Evolutionary conservation across 768 basidiomycete genomes (phyloP), one percentile per base, ranked within the genome.

Genomic region (Stropharia rugosoannulata): DNA sequence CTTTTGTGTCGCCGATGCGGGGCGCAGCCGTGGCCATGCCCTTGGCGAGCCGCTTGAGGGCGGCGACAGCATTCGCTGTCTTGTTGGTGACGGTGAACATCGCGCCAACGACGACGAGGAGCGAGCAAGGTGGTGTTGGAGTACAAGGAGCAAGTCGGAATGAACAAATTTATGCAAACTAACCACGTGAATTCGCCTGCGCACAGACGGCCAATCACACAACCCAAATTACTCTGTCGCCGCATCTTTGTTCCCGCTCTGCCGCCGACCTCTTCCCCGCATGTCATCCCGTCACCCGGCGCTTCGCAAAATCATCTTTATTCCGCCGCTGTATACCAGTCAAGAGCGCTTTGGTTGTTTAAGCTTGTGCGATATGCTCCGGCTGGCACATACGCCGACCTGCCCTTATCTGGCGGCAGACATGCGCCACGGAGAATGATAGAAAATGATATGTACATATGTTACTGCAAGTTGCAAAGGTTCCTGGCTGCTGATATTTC

Each of bases 1-100:
- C 93, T 75, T 93, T 92, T 57, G 88, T 93, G 70, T 93, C 90
- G 56, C 92, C 92, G 63, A 95, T 95, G 64, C 89, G 80, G 44
- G 86, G 79, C 5, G 84, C 79, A 67, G 80, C 87, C 64, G 90
- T 93, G 68, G 93, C 92, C 87, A 94, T 87, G 38, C 88, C 88
- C 51, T 80, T 80, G 56, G 79, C 79, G 62, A 80, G 38, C 51
- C 80, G 80, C 73, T 79, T 77, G 60, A 82, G 63, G 32, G 76
- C 73, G 64, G 82, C 80, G 63, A 83, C 64, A 35, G 78, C 82
- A 70, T 75, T 70, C 45, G 80, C 79, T 58, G 82, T 77, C 72
- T 78, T 75, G 58, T 75, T 75, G 45, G 83, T 73, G 69, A 84
- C 69, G 68, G 79, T 78, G 70, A 86, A 75, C 86, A 88, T 88